Evolutionary conservation across 495 filamentous ascomycete genomes (phyloP), one percentile per base, ranked within the genome.

Genomic region (Penicillium malachiteum): DNA sequence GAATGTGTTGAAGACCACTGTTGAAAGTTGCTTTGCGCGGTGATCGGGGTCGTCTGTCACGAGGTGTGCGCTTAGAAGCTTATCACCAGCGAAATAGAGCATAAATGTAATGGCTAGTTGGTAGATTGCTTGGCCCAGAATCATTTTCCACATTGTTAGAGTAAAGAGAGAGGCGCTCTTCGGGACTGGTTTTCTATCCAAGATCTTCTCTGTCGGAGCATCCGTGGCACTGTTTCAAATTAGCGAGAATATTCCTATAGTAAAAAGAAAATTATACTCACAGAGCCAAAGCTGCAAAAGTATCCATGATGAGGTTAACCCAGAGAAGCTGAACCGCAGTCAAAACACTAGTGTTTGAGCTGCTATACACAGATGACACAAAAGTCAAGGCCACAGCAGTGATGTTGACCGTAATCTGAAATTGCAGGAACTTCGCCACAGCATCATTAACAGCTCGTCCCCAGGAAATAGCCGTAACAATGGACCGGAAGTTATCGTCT

Each of bases 261-360:
- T 9, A 14, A 3, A 5, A 9, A 49, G 30, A 38, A 7, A 18
- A 32, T 18, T 1, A 44, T 37, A 59, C 68, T 62, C 56, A 71
- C 63, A 96, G 78, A 30, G 91, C 91, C 12, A 96, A 77, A 13
- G 91, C 91, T 26, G 91, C 91, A 57, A 96, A 90, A 0, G 91
- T 94, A 59, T 96, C 91, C 91, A 96, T 96, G 68, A 96, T 95
- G 56, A 96, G 77, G 59, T 96, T 96, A 58, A 96, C 88, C 91
- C 91, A 96, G 13, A 96, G 80, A 21, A 96, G 78, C 73, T 96
- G 91, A 14, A 96, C 91, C 7, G 91, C 90, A 5, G 81, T 93
- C 33, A 96, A 75, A 44, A 95, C 91, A 44, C 89, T 88, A 31
- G 78, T 68, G 62, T 86, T 84, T 6, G 83, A 71, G 5, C 63